Percentiles rank a stretch among this genome's conserved stretches.
These are phyloP conservation scores for Gossypium schwendimanii DNA, from an alignment of 441 rosid species.

Conservation along the genomic window DNA sequence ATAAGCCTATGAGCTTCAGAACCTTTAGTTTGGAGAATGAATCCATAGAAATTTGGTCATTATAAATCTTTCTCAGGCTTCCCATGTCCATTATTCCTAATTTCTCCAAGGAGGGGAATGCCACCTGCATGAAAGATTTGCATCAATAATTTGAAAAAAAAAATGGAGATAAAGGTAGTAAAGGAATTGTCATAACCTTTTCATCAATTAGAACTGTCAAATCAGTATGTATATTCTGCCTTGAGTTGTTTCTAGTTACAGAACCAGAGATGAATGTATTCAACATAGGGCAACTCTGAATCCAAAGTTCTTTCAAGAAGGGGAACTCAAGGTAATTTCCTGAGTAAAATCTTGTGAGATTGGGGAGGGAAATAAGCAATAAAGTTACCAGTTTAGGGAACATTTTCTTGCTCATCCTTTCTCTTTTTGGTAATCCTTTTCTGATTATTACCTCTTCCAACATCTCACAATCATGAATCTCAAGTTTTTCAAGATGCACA, in stretches of 20 bases:
- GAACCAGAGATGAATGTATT: slow-evolving; percentile 9
- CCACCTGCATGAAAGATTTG: slow-evolving; percentile 8
- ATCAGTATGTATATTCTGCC: not conserved
- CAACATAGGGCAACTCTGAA: slow-evolving; percentile 11
- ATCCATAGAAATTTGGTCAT: not conserved
- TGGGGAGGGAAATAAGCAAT: not conserved
- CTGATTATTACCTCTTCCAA: slow-evolving; percentile 3
- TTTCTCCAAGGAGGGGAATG: slow-evolving; percentile 11
- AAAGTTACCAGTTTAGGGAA: slow-evolving; percentile 9
- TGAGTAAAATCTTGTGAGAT: slow-evolving; percentile 7
- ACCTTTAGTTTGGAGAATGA: slow-evolving; percentile 3
- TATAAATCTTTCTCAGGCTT: slow-evolving; percentile 1
- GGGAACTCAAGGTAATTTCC: slow-evolving; percentile 11
- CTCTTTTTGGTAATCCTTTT: not conserved
- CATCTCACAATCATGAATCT: slow-evolving; percentile 8
- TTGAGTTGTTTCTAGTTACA: slow-evolving; percentile 5
- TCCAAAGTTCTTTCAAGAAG: slow-evolving; percentile 13
- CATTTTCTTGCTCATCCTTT: slow-evolving; percentile 5
- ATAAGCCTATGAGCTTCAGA: not conserved
- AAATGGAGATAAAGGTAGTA: not conserved
- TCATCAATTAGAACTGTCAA: slow-evolving; percentile 1
- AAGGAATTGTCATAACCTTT: slow-evolving; percentile 7
- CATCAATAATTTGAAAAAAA: not conserved
- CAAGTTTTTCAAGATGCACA: slow-evolving; percentile 4
- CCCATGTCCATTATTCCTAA: slow-evolving; percentile 6